These are phyloP conservation scores for Rhynchospora breviuscula DNA, from an alignment of 176 grass and related monocot genomes.

Conservation along the genomic window DNA sequence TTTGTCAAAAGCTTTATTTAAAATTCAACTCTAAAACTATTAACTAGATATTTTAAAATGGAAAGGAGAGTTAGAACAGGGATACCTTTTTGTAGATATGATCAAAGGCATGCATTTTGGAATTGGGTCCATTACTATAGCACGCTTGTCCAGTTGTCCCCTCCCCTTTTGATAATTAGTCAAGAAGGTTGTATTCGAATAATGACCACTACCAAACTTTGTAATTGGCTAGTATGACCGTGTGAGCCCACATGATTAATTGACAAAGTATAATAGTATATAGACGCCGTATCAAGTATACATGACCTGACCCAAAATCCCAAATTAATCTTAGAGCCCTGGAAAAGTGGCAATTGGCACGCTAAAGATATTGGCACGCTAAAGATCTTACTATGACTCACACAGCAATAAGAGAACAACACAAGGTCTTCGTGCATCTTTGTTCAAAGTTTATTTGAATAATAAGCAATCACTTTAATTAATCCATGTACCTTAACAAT, in stretches of 20 bases:
- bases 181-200: neutral
- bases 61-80: neutral
- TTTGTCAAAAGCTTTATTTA: neutral
- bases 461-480: too few species aligned
- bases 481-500: too few species aligned
- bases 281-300: neutral
- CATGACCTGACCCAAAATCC: neutral
- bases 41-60: neutral
- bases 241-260: neutral
- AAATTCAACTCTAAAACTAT: neutral
- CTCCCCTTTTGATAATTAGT: neutral
- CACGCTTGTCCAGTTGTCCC: constrained; percentile 12
- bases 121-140: neutral
- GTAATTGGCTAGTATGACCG: neutral
- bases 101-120: constrained; percentile 11
- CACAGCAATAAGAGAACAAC: too few species aligned
- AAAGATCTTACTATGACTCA: neutral
- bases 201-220: neutral
- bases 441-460: too few species aligned
- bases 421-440: too few species aligned
- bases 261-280: neutral
- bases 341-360: neutral
- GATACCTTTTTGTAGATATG: neutral
- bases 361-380: neutral
- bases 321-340: neutral